Conservation (phyloP, 768 basidiomycete species). For the Auriculariales sp. region DNA sequence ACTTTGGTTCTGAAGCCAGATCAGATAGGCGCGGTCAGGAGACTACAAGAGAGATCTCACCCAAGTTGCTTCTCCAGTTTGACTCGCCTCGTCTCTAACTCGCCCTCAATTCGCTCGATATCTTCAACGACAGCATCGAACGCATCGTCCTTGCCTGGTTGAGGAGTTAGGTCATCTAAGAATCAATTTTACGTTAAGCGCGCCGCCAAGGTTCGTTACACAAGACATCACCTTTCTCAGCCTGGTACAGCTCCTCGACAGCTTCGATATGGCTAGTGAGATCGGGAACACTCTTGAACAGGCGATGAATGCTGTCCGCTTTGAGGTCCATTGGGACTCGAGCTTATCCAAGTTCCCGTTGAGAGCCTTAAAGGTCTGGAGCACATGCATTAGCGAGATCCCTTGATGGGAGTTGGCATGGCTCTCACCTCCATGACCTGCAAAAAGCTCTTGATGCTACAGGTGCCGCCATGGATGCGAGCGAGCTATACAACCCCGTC, state of each 20-base stretch:
- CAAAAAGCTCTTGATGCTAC: conserved; percentile 75
- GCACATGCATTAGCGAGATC: conserved; percentile 3
- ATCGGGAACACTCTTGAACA: conserved; percentile 74
- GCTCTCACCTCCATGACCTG: conserved; percentile 70
- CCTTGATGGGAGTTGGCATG: conserved; percentile 10
- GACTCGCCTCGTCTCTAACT: conserved; percentile 52
- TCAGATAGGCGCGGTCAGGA: neutral
- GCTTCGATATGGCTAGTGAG: conserved; percentile 55
- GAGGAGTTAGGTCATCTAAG: conserved; percentile 56
- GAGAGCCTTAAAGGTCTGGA: conserved; percentile 61
- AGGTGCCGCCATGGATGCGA: conserved; percentile 85
- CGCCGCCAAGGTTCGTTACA: no score
- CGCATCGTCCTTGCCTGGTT: conserved; percentile 69
- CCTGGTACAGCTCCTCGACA: conserved; percentile 56
- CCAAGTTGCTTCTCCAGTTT: conserved; percentile 52
- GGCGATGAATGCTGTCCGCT: conserved; percentile 57
- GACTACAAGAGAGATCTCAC: conserved; percentile 22
- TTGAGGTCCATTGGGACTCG: conserved; percentile 56
- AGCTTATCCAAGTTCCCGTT: conserved; percentile 51
- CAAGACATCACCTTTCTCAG: conserved; percentile 56
- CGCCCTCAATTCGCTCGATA: conserved; percentile 54
- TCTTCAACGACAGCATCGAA: conserved; percentile 69
- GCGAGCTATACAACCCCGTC: conserved; percentile 13
- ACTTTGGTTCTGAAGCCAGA: conserved; percentile 32
- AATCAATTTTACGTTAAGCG: neutral